Evolutionary conservation across 169 alveolate genomes (phyloP), one percentile per base, ranked within the genome.

Genomic region (Eimeria falciformis): DNA sequence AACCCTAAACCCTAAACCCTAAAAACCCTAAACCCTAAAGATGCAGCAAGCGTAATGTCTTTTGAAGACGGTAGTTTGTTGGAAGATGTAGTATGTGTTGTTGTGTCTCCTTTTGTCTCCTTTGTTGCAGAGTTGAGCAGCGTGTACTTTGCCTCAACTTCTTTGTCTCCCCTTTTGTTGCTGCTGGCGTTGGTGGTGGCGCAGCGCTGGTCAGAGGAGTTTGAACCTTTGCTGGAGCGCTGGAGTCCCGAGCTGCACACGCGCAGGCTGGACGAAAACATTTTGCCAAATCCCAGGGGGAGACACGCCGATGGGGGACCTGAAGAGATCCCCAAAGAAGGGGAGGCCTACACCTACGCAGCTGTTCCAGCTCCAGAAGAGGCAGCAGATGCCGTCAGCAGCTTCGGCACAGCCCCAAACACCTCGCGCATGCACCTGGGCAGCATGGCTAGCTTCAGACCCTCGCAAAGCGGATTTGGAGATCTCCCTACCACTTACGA

Each of bases 181-280:
- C 75, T 65, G 75, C 43, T 65, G 75, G n/a, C 21, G 47, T 33
- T n/a, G 12, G 9, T 43, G 78, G 97, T 95, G 71, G 95, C 98
- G 27, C 92, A 95, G 53, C 14, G 5, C 27, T 96, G 98, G 98
- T 96, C 98, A 14, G 95, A 95, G 90, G 82, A 95, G 50, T 96
- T 96, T 89, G 98, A 96, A 93, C 98, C 98, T 9, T 91, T 96
- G 88, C 92, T 96, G 68, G 98, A 96, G 84, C 93, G 95, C 85
- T 95, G 97, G 97, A 92, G 98, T 18, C 98, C 98, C 0, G 96
- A 96, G 29, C 95, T 96, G 53, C 98, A 96, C 94, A 93, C 96
- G 77, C 95, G 98, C 79, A 96, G 95, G 71, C 94, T 96, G 23
- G 95, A 96, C 84, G 97, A 97, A 27, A 97, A 96, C 82, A 94